Conservation (phyloP, 805 yeast species). For the Cyberlindnera maclurae region DNA sequence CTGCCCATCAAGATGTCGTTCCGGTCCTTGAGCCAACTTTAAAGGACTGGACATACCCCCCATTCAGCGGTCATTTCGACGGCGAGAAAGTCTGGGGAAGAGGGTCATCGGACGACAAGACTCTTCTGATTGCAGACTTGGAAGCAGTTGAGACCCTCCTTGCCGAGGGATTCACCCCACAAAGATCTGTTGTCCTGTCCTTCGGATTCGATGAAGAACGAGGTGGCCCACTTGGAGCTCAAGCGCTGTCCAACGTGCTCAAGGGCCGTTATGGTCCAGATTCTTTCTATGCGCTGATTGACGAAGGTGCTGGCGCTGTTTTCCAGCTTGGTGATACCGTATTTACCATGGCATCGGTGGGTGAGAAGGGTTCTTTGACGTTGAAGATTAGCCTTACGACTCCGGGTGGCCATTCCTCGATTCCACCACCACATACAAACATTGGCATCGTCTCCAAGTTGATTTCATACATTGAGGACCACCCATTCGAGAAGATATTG, state of each 20-base stretch:
- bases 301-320: slow-evolving; percentile 42
- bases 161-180: slow-evolving; percentile 39
- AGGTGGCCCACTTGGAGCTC: slow-evolving; percentile 58
- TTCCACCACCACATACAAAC: slow-evolving; percentile 70
- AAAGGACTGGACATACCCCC: slow-evolving; percentile 55
- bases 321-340: slow-evolving; percentile 25
- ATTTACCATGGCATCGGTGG: slow-evolving; percentile 49
- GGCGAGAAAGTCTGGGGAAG: slow-evolving; percentile 65
- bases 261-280: slow-evolving; percentile 48
- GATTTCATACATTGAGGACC: slow-evolving; percentile 43
- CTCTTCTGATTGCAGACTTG: slow-evolving; percentile 51
- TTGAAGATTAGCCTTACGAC: slow-evolving; percentile 44
- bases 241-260: slow-evolving; percentile 35
- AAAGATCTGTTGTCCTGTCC: slow-evolving; percentile 52
- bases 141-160: slow-evolving; percentile 52
- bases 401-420: slow-evolving; percentile 69
- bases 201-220: slow-evolving; percentile 77
- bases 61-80: slow-evolving; percentile 58
- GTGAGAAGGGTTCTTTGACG: slow-evolving; percentile 57
- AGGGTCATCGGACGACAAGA: slow-evolving; percentile 72
- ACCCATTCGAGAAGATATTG: slow-evolving; percentile 42
- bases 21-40: slow-evolving; percentile 59
- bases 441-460: slow-evolving; percentile 61
- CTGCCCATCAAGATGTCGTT: slow-evolving; percentile 79
- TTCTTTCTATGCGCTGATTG: slow-evolving; percentile 53